These are phyloP conservation scores for Amanita phalloides DNA, from an alignment of 768 basidiomycete genomes.

Conservation along the genomic window DNA sequence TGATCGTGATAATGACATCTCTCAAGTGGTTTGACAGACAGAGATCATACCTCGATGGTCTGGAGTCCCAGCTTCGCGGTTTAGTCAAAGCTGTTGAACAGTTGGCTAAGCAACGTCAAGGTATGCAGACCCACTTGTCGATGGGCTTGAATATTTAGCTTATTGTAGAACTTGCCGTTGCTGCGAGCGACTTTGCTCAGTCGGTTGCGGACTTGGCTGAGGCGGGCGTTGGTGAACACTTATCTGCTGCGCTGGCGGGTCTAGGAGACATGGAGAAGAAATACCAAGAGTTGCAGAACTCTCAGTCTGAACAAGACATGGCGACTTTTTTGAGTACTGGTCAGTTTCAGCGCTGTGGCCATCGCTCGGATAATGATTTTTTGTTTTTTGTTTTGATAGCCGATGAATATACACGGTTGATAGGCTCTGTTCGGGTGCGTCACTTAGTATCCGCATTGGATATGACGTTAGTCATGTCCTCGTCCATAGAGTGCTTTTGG, in stretches of 20 bases:
- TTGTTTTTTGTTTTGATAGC: conserved; percentile 20
- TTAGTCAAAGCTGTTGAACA: conserved; percentile 80
- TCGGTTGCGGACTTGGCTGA: conserved; percentile 57
- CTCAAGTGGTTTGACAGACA: conserved; percentile 89
- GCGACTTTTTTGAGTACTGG: conserved; percentile 71
- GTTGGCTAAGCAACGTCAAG: conserved; percentile 74
- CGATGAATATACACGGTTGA: conserved; percentile 91
- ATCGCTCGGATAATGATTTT: neutral
- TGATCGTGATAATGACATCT: conserved; percentile 1
- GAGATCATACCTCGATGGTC: conserved; percentile 73
- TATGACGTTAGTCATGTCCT: neutral
- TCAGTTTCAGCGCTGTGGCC: conserved; percentile 12
- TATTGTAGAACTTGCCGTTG: conserved; percentile 48
- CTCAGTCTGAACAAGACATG: conserved; percentile 77
- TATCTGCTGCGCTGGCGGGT: conserved; percentile 58
- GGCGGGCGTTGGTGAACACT: conserved; percentile 65
- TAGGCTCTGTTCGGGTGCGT: conserved; percentile 76
- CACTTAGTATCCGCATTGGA: neutral
- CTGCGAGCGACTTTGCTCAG: conserved; percentile 74
- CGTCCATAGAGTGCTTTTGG: conserved; percentile 66
- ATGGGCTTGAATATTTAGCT: neutral
- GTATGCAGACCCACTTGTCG: conserved; percentile 22
- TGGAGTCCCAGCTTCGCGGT: conserved; percentile 82
- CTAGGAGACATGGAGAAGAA: conserved; percentile 68
- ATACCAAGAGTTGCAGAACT: conserved; percentile 61